A percentile compares a stretch with the other conserved stretches of the same genome.
phyloP scores from a whole-genome alignment of 2,329 filamentous ascomycete genomes.

The Shiraia sp. region DNA sequence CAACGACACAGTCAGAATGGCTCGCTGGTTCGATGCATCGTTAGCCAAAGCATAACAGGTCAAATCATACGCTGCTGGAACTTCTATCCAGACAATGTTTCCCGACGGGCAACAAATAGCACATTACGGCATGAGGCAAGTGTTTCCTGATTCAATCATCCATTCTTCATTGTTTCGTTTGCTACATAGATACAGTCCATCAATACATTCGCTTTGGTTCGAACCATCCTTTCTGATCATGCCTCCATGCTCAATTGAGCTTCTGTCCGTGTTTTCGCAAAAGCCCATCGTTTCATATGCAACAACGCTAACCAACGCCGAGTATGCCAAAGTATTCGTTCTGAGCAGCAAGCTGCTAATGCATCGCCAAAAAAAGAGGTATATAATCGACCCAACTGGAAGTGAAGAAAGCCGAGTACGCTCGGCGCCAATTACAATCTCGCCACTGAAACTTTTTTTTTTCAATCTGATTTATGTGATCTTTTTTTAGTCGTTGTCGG shows the following conservation, averaged over 20 bases:
- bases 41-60: too few relatives aligned
- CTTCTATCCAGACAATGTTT: background rate
- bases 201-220: conserved; percentile 17
- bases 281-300: conserved; percentile 17
- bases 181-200: conserved; percentile 34
- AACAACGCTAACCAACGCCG: conserved; percentile 31
- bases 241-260: conserved; percentile 7
- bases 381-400: conserved; percentile 31
- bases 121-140: background rate
- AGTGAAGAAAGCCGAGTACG: conserved; percentile 29
- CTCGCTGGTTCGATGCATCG: too few relatives aligned
- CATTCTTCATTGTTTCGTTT: conserved; percentile 28
- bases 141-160: conserved; percentile 11
- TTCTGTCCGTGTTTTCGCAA: conserved; percentile 4
- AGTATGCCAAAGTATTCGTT: conserved; percentile 33
- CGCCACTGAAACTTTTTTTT: conserved; percentile 17
- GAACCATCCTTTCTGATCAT: conserved; percentile 9
- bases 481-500: conserved; percentile 43
- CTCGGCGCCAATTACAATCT: conserved; percentile 32
- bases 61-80: too few relatives aligned
- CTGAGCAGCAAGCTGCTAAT: conserved; percentile 30
- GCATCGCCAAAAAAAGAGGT: conserved; percentile 32
- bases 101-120: background rate
- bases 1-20: background rate
- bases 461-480: conserved; percentile 7